These are phyloP conservation scores for Thozetella sp. DNA, from an alignment of 495 filamentous ascomycete genomes.

Conservation along the genomic window DNA sequence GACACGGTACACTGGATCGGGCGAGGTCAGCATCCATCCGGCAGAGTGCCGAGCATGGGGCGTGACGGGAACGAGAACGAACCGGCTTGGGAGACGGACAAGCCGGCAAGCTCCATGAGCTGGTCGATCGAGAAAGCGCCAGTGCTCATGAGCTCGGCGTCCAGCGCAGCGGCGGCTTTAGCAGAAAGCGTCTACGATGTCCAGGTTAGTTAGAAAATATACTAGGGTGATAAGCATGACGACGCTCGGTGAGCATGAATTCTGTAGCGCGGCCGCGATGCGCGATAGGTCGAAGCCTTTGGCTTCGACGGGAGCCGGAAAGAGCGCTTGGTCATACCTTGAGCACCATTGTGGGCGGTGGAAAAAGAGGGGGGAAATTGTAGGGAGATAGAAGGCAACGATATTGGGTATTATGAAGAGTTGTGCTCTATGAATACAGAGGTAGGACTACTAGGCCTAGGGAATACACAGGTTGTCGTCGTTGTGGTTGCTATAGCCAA, in stretches of 20 bases:
- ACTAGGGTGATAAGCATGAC: neutral
- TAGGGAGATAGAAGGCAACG: neutral
- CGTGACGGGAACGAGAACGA: constrained; percentile 11
- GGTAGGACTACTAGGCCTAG: no score
- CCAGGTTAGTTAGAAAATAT: constrained; percentile 15
- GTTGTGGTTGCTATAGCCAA: no score
- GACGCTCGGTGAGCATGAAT: neutral
- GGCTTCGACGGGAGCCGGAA: no score
- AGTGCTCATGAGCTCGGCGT: constrained; percentile 90
- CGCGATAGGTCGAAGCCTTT: neutral
- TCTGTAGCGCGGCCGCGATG: neutral
- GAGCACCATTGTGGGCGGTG: constrained; percentile 37
- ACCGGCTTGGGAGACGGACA: constrained; percentile 94
- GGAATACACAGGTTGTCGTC: no score
- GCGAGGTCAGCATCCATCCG: constrained; percentile 8
- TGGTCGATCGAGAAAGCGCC: constrained; percentile 96
- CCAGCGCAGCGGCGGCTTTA: constrained; percentile 84
- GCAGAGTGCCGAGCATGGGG: neutral
- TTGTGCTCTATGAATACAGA: no score
- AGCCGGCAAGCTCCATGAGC: constrained; percentile 93
- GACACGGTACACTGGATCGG: constrained; percentile 69
- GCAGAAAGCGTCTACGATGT: constrained; percentile 73
- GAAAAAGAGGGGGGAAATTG: neutral
- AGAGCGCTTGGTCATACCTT: no score
- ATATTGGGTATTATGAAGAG: no score